phyloP scores from a whole-genome alignment of 495 filamentous ascomycete genomes.

The Xylaria grammica region DNA sequence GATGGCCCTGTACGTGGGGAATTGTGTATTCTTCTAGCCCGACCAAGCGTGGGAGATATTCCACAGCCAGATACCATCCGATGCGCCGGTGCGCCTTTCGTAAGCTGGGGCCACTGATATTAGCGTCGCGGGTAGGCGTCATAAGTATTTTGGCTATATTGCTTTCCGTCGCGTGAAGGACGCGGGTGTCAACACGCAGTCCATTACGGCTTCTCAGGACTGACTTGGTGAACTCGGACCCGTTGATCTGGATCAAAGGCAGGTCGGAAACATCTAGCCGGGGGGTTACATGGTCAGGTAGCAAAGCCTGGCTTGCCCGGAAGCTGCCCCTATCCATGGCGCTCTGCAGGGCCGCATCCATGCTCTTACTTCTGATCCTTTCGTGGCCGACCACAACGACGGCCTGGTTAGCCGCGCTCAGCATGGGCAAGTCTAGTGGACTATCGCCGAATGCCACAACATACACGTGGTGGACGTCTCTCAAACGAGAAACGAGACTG shows the following conservation, averaged over 20 bases:
- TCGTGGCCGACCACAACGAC: slow-evolving; percentile 63
- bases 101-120: slow-evolving; percentile 50
- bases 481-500: slow-evolving; percentile 50
- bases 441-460: slow-evolving; percentile 71
- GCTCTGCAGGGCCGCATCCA: slow-evolving; percentile 54
- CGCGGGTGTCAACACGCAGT: background rate
- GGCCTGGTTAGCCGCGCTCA: slow-evolving; percentile 58
- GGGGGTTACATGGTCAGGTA: slow-evolving; percentile 46
- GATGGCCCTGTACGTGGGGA: slow-evolving; percentile 58
- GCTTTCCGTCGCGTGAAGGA: slow-evolving; percentile 53
- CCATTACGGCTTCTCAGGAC: slow-evolving; percentile 30
- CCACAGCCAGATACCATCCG: slow-evolving; percentile 60
- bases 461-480: slow-evolving; percentile 38
- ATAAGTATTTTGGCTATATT: slow-evolving; percentile 59
- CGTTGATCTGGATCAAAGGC: slow-evolving; percentile 44
- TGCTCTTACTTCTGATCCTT: slow-evolving; percentile 57
- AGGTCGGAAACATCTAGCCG: slow-evolving; percentile 51
- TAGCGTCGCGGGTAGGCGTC: slow-evolving; percentile 62
- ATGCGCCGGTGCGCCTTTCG: slow-evolving; percentile 56
- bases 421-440: slow-evolving; percentile 64
- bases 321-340: slow-evolving; percentile 53
- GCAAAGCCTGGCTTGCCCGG: slow-evolving; percentile 51
- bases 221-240: slow-evolving; percentile 43
- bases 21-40: slow-evolving; percentile 61
- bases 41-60: slow-evolving; percentile 54